Conservation (phyloP, 75 land plant genomes). For the Adiantum capillusveneris region DNA sequence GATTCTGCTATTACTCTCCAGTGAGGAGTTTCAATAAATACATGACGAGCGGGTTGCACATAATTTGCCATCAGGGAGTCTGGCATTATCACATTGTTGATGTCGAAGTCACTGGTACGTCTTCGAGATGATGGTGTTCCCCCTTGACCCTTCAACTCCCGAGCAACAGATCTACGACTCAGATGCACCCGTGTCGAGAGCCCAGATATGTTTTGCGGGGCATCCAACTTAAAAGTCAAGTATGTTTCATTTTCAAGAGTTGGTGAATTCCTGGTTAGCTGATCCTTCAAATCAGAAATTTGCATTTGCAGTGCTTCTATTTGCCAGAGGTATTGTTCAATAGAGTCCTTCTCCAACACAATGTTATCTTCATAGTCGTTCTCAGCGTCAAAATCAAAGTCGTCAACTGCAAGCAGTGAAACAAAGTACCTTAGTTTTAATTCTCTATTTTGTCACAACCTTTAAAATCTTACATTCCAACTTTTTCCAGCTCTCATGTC, state of each 20-base stretch:
- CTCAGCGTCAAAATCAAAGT: constrained; percentile 16
- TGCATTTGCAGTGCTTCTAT: constrained; percentile 55
- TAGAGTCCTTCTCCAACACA: constrained; percentile 21
- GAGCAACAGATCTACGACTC: background rate
- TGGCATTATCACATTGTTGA: constrained; percentile 36
- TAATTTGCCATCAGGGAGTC: constrained; percentile 26
- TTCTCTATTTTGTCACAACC: background rate
- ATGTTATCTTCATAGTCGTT: background rate
- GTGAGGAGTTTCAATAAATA: constrained; percentile 31
- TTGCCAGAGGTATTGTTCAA: constrained; percentile 53
- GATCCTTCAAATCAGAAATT: constrained; percentile 36
- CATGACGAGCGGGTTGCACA: constrained; percentile 38
- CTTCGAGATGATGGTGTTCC: constrained; percentile 11
- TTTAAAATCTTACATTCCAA: background rate
- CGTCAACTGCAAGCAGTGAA: constrained; percentile 12
- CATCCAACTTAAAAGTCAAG: background rate
- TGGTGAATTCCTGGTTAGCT: constrained; percentile 13
- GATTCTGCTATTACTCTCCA: constrained; percentile 11
- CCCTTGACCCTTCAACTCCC: constrained; percentile 4
- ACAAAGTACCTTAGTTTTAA: background rate
- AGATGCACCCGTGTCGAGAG: background rate
- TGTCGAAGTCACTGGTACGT: constrained; percentile 34
- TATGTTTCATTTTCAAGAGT: background rate
- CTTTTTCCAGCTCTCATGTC: background rate
- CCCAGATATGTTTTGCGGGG: background rate